These are phyloP conservation scores for Amphirosellinia nigrospora DNA, from an alignment of 495 filamentous ascomycete species.

Conservation along the genomic window DNA sequence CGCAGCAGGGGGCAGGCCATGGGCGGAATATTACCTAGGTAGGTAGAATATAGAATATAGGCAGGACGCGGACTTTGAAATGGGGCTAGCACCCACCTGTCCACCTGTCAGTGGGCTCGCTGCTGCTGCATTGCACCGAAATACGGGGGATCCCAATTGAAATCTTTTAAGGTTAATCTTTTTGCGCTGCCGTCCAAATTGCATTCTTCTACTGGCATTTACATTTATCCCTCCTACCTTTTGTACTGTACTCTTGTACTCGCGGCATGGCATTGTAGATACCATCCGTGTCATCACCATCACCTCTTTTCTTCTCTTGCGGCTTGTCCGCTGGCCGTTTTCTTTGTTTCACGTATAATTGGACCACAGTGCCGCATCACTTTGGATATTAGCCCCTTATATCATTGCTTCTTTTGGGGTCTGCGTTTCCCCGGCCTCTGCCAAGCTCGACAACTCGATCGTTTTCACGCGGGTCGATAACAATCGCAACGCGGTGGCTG, in stretches of 20 bases:
- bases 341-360: slow-evolving; percentile 15
- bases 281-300: background rate
- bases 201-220: background rate
- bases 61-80: background rate
- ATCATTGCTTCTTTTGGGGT: slow-evolving; percentile 7
- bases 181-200: slow-evolving; percentile 17
- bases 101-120: background rate
- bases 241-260: slow-evolving; percentile 2
- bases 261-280: slow-evolving; percentile 22
- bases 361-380: background rate
- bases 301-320: slow-evolving; percentile 9
- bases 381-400: background rate
- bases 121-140: background rate
- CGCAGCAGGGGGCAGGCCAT: slow-evolving; percentile 1
- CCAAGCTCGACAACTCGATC: background rate
- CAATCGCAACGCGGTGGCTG: slow-evolving; percentile 2
- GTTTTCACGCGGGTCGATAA: background rate
- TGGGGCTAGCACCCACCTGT: background rate
- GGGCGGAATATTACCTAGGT: background rate
- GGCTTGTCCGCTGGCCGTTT: slow-evolving; percentile 20
- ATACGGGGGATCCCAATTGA: slow-evolving; percentile 15
- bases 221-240: background rate
- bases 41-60: no score
- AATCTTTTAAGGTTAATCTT: no score
- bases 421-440: background rate